Evolutionary conservation across 2,329 filamentous ascomycete genomes (phyloP).

Genomic region (Colletotrichum tanaceti): DNA sequence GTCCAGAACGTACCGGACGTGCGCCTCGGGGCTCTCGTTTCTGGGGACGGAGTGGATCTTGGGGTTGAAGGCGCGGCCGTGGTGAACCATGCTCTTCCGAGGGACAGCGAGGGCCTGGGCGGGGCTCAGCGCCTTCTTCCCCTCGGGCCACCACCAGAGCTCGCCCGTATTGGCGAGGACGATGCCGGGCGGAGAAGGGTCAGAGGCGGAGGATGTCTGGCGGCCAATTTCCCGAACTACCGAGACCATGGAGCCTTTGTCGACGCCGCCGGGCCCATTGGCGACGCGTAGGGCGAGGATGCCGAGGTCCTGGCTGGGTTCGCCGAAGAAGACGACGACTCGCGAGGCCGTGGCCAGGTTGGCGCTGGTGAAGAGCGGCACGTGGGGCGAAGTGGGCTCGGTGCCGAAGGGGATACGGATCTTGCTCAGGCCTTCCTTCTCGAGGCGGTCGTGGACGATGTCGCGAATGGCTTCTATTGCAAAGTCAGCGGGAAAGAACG

Average conservation of each 20-base stretch:
- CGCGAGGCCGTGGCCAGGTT: slow-evolving; percentile 68
- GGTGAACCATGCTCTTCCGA: slow-evolving; percentile 71
- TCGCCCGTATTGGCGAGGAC: slow-evolving; percentile 84
- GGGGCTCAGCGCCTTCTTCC: slow-evolving; percentile 68
- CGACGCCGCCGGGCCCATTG: slow-evolving; percentile 72
- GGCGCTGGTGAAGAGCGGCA: slow-evolving; percentile 72
- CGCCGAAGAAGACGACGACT: slow-evolving; percentile 80
- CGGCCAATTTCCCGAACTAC: slow-evolving; percentile 63
- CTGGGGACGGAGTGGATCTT: slow-evolving; percentile 70
- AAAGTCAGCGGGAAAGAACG: slow-evolving; percentile 26
- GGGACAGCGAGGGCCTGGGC: slow-evolving; percentile 68
- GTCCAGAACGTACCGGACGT: slow-evolving; percentile 76
- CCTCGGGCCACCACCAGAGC: slow-evolving; percentile 78
- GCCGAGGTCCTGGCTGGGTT: slow-evolving; percentile 77
- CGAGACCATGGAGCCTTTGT: slow-evolving; percentile 76
- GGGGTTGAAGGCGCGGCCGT: slow-evolving; percentile 62
- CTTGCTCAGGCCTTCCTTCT: slow-evolving; percentile 67
- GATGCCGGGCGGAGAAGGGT: slow-evolving; percentile 64
- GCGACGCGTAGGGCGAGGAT: slow-evolving; percentile 71
- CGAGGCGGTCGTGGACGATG: slow-evolving; percentile 72
- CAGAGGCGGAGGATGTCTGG: slow-evolving; percentile 50
- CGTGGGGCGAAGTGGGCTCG: slow-evolving; percentile 62
- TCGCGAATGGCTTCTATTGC: slow-evolving; percentile 69
- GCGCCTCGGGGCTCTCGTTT: slow-evolving; percentile 67
- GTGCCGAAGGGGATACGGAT: slow-evolving; percentile 70